Evolutionary conservation across 75 land plant species (phyloP).

Genomic region (Ceratopteris richardii): DNA sequence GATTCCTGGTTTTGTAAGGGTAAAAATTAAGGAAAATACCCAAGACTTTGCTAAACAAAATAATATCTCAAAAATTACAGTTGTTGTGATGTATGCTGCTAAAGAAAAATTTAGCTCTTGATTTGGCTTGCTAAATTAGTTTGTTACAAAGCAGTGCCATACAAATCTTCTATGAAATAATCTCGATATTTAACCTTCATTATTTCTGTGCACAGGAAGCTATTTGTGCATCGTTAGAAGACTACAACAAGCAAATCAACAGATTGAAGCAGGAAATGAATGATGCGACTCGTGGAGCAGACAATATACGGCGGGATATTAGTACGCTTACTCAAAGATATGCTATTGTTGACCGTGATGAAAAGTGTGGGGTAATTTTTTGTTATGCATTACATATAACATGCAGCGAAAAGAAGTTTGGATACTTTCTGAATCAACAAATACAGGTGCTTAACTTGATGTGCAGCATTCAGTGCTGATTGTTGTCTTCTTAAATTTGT

Average conservation of each 20-base stretch:
- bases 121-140: no score
- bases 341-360: slow-evolving; percentile 77
- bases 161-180: no score
- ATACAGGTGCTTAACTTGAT: not conserved
- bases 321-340: slow-evolving; percentile 86
- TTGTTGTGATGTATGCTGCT: no score
- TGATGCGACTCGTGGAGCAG: slow-evolving; percentile 96
- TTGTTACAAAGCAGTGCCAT: no score
- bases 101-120: no score
- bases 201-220: slow-evolving; percentile 56
- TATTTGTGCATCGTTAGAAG: slow-evolving; percentile 85
- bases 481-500: slow-evolving; percentile 6
- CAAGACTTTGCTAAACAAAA: no score
- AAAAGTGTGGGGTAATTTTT: slow-evolving; percentile 83
- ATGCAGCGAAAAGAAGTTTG: no score
- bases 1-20: no score
- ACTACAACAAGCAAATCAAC: slow-evolving; percentile 81
- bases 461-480: not conserved
- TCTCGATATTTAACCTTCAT: no score
- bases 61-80: no score
- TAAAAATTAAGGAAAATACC: no score
- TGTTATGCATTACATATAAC: slow-evolving; percentile 2
- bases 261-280: slow-evolving; percentile 74
- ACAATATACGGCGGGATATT: slow-evolving; percentile 87
- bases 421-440: not conserved